Evolutionary conservation across 257 asterid genomes (phyloP), one percentile per base, ranked within the genome.

Genomic region (Solanum chilense): DNA sequence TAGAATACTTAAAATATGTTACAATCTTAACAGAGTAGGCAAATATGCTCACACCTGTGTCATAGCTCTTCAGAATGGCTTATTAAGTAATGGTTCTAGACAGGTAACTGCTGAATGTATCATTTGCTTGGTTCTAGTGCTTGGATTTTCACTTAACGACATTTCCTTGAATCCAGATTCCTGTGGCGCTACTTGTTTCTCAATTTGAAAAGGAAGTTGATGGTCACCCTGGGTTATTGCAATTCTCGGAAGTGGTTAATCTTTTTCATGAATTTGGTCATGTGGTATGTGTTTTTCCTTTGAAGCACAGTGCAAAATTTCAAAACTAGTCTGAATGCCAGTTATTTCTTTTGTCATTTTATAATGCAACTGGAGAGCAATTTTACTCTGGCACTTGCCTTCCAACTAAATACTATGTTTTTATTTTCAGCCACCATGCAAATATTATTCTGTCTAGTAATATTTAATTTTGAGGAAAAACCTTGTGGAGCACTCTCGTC

Each of bases 231-330:
- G 95, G 94, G 90, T 89, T 97, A 89, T 88, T 97, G 91, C 91
- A 97, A 87, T 97, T 97, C 93, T 91, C 98, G 44, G 97, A 95
- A 92, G 97, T 95, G 87, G 97, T 97, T 87, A 94, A 93, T 90
- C 91, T 97, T 45, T 89, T 97, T 92, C 99, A 97, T 41, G 99
- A 97, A 91, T 97, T 97, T 89, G 98, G 97, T 81, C 99, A 97
- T 66, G 99, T 97, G 98, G 99, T 97, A 95, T 70, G 95, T 89
- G 78, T 60, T 62, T 77, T 87, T 78, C 86, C 84, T 27, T 45
- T 45, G 66, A 27, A 45, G 18, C 39, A 60, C 13, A 27, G 42
- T 45, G 66, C 39, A 45, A 78, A 78, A 78, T 15, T 45, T 15
- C 2, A 78, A 27, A 29, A 70, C 83, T 66, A 66, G 74, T 76